Conservation (phyloP, 1,284 basidiomycete genomes). For the Sporisorium reilianum region DNA sequence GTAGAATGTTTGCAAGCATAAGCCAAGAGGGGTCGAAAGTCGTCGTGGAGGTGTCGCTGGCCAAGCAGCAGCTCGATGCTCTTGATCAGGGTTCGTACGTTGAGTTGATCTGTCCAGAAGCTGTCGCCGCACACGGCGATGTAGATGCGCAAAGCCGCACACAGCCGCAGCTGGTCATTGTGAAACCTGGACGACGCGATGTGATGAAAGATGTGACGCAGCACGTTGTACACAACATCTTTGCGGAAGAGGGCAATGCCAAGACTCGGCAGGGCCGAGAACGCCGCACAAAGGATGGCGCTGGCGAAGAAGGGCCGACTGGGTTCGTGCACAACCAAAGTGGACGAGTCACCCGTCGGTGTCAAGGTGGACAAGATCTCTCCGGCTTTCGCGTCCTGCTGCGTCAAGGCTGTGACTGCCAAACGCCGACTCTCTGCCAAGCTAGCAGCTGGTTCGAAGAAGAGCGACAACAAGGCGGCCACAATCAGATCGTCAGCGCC, state of each 20-base stretch:
- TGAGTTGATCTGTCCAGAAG: conserved; percentile 33
- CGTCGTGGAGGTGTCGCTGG: conserved; percentile 77
- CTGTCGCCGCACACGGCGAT: conserved; percentile 42
- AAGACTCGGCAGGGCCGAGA: conserved; percentile 16
- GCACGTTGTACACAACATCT: conserved; percentile 42
- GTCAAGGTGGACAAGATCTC: conserved; percentile 19
- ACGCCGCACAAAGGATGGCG: conserved; percentile 19
- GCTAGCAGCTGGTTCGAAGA: conserved; percentile 21
- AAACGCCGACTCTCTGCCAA: conserved; percentile 12
- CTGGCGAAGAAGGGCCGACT: conserved; percentile 41
- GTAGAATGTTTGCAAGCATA: conserved; percentile 40
- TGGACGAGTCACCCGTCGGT: not conserved
- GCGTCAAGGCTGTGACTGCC: conserved; percentile 8
- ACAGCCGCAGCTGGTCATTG: conserved; percentile 83
- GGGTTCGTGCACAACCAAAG: conserved; percentile 38
- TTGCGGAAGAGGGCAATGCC: conserved; percentile 22
- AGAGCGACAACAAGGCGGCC: conserved; percentile 23
- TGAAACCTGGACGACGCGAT: conserved; percentile 80
- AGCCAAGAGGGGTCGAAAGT: conserved; percentile 78
- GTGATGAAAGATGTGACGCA: conserved; percentile 78
- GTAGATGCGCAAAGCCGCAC: conserved; percentile 76
- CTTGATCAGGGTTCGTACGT: conserved; percentile 74
- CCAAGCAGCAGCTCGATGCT: conserved; percentile 77
- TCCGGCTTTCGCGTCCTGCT: conserved; percentile 11
- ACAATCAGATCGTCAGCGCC: conserved; percentile 32